Evolutionary conservation across 306 rosid genomes (phyloP).

Genomic region (Prunus campanulata): DNA sequence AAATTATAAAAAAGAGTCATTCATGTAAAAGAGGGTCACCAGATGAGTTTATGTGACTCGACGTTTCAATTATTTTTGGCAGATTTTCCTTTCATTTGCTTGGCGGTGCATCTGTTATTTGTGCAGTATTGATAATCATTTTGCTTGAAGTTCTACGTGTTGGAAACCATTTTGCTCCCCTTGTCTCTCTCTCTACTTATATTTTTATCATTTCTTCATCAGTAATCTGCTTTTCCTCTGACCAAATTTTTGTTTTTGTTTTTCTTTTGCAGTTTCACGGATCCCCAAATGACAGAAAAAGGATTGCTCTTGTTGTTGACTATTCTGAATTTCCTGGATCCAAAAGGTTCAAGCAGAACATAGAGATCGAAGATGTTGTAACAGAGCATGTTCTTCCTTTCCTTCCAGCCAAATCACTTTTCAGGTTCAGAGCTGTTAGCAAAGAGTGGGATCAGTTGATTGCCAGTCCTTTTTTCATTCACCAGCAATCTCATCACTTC

Average conservation of each 20-base stretch:
- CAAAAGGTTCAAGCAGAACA: neutral
- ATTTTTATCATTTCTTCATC: neutral
- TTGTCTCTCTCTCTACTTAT: neutral
- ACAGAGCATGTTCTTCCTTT: slow-evolving; percentile 18
- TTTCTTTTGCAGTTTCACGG: slow-evolving; percentile 18
- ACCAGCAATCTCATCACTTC: slow-evolving; percentile 28
- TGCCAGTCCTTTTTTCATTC: slow-evolving; percentile 20
- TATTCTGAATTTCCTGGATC: neutral
- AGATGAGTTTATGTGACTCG: neutral
- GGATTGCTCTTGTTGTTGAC: neutral
- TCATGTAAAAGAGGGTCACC: neutral
- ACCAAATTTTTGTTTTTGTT: neutral
- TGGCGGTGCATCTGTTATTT: neutral
- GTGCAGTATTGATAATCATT: neutral
- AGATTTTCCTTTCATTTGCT: neutral
- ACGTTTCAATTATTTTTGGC: neutral
- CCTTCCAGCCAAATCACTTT: slow-evolving; percentile 44
- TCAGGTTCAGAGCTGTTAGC: slow-evolving; percentile 35
- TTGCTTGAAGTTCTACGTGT: too few relatives aligned
- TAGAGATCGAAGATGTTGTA: slow-evolving; percentile 17
- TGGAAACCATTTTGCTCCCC: neutral
- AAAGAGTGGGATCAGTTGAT: slow-evolving; percentile 37
- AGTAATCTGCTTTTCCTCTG: neutral
- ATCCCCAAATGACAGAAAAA: neutral
- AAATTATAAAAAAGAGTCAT: neutral